Evolutionary conservation across 805 yeast species (phyloP).

Genomic region (Monosporozyma servazzii): DNA sequence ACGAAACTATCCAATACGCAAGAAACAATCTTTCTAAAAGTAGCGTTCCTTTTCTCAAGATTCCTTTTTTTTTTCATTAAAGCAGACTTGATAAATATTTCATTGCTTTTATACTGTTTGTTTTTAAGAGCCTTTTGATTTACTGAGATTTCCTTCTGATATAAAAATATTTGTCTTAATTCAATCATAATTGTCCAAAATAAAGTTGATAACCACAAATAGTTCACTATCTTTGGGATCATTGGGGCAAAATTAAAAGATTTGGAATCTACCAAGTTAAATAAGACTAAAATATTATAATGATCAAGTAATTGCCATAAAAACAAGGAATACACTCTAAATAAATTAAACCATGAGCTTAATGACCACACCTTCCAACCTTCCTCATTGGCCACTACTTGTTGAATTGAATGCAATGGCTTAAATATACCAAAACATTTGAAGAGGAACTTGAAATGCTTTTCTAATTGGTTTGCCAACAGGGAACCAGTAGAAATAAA

Average conservation of each 20-base stretch:
- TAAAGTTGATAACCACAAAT: neutral
- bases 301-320: conserved; percentile 1
- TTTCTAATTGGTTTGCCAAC: neutral
- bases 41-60: neutral
- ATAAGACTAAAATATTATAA: neutral
- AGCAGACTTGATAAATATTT: neutral
- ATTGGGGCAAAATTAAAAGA: neutral
- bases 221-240: neutral
- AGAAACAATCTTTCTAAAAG: neutral
- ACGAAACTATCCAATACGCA: neutral
- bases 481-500: neutral
- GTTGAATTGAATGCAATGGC: neutral
- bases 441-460: neutral
- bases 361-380: neutral
- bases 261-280: neutral
- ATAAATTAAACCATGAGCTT: neutral
- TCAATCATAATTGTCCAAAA: neutral
- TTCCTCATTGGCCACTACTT: neutral
- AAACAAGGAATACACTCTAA: neutral
- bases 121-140: neutral
- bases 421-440: neutral
- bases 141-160: neutral
- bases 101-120: neutral
- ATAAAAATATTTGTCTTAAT: neutral
- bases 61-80: neutral